phyloP scores from a whole-genome alignment of 192 early-diverging fungal species.

The Backusella circina region DNA sequence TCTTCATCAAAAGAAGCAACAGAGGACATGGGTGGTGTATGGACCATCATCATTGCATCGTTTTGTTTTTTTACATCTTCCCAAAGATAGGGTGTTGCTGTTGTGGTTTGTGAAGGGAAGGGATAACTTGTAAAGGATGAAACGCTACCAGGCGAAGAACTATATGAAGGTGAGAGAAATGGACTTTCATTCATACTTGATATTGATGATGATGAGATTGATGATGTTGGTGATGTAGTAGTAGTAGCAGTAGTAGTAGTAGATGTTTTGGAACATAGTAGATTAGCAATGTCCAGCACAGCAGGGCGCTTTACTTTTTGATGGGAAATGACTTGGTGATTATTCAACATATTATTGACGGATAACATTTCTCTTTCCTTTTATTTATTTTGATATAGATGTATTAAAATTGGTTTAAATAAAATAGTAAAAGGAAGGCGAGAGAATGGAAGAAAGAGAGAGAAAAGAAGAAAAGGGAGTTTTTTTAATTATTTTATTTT shows the following conservation, averaged over 20 bases:
- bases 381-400: not conserved
- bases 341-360: not conserved
- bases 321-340: not conserved
- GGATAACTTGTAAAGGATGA: constrained; percentile 10
- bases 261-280: not conserved
- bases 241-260: not conserved
- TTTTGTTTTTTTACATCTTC: not conserved
- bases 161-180: constrained; percentile 9
- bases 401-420: not conserved
- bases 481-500: not conserved
- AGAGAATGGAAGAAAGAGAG: not conserved
- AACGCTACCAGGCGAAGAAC: constrained; percentile 12
- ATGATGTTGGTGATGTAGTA: not conserved
- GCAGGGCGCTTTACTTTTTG: not conserved
- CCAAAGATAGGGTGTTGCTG: not conserved
- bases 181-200: constrained; percentile 1
- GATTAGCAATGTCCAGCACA: not conserved
- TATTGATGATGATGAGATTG: not conserved
- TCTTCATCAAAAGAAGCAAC: not conserved
- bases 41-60: not conserved
- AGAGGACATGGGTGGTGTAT: not conserved
- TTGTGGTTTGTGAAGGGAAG: not conserved
- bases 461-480: not conserved
- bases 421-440: not conserved
- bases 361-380: not conserved